Conservation (phyloP, 2,329 filamentous ascomycete species). For the Colletotrichum nymphaeae region DNA sequence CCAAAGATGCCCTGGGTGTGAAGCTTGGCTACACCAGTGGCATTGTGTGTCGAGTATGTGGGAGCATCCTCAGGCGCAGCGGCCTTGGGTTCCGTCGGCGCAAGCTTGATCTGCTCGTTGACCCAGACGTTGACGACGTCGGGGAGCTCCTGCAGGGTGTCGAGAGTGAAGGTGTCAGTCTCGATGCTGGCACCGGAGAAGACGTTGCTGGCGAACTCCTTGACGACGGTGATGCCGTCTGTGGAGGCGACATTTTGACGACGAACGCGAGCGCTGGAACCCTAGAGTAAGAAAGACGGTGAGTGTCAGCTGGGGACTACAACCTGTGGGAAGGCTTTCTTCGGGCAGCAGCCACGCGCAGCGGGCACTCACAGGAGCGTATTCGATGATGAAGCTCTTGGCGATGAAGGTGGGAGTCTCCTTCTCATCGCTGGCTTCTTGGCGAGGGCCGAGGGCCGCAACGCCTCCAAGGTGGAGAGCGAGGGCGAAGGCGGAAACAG, state of each 20-base stretch:
- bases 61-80: constrained; percentile 26
- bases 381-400: constrained; percentile 40
- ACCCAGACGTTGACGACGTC: constrained; percentile 51
- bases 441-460: constrained; percentile 15
- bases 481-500: constrained; percentile 28
- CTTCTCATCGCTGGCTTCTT: background rate
- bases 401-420: constrained; percentile 19
- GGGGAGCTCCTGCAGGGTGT: constrained; percentile 46
- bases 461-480: constrained; percentile 29
- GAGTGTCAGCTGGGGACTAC: constrained; percentile 19
- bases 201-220: constrained; percentile 41
- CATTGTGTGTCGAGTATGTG: constrained; percentile 47
- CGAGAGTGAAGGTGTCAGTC: constrained; percentile 41
- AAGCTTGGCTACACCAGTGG: constrained; percentile 52
- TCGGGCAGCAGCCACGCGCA: constrained; percentile 22
- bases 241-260: constrained; percentile 38
- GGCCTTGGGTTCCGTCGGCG: constrained; percentile 28
- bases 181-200: constrained; percentile 45
- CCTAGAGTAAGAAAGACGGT: background rate
- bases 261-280: constrained; percentile 28
- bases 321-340: constrained; percentile 2
- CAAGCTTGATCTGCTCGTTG: constrained; percentile 38
- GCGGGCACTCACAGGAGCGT: constrained; percentile 36
- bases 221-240: constrained; percentile 39
- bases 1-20: constrained; percentile 51